These are phyloP conservation scores for Colletotrichum tamarilloi DNA, from an alignment of 2,329 filamentous ascomycete species.

Conservation along the genomic window DNA sequence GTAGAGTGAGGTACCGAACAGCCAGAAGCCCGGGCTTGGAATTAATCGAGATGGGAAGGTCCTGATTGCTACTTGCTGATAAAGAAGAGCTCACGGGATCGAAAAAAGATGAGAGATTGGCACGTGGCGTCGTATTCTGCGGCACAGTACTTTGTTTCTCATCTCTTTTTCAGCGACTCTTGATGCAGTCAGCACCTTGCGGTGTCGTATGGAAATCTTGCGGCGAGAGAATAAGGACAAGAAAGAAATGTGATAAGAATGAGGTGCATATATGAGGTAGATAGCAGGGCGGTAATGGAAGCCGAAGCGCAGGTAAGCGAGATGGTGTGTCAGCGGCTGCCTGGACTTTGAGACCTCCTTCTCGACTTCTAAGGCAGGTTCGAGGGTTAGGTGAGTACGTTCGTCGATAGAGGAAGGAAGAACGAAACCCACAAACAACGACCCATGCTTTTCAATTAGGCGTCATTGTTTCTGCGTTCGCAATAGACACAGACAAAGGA, in stretches of 20 bases:
- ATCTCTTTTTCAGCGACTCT: neutral
- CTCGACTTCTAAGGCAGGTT: neutral
- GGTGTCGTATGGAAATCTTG: neutral
- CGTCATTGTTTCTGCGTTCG: neutral
- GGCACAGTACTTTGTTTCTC: neutral
- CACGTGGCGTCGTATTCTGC: neutral
- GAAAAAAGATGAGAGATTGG: neutral
- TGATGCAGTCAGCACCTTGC: neutral
- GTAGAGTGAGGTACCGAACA: neutral
- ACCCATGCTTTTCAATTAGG: neutral
- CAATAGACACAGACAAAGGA: no score
- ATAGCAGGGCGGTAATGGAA: neutral
- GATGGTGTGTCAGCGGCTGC: constrained; percentile 32
- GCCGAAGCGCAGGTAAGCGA: neutral
- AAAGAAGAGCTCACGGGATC: neutral
- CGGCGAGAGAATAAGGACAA: neutral
- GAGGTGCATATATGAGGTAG: no score
- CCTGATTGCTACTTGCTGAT: neutral
- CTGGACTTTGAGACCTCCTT: constrained; percentile 1
- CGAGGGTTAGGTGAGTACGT: constrained; percentile 18
- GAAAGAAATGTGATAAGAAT: neutral
- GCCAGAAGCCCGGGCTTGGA: no score
- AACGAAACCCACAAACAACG: neutral
- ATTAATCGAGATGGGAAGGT: neutral
- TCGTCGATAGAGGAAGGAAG: neutral